phyloP scores from a whole-genome alignment of 768 basidiomycete genomes.

The Lactarius hatsudake region DNA sequence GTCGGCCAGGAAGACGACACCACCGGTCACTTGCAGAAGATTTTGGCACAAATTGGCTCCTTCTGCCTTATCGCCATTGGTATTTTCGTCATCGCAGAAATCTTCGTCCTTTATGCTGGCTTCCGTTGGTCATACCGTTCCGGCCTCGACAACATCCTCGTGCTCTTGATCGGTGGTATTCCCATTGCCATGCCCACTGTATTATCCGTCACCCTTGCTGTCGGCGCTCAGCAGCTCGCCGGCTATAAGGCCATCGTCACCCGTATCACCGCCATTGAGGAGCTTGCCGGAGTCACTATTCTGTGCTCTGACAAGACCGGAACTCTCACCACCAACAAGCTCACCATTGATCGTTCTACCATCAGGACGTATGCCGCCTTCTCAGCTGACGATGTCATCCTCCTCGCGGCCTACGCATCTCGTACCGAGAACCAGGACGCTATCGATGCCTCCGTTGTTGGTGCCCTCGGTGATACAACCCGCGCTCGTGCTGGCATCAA shows the following conservation, averaged over 20 bases:
- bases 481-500: slow-evolving; percentile 91
- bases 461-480: slow-evolving; percentile 65
- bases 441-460: slow-evolving; percentile 85
- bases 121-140: slow-evolving; percentile 90
- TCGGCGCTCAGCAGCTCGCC: slow-evolving; percentile 97
- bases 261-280: slow-evolving; percentile 98
- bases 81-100: slow-evolving; percentile 92
- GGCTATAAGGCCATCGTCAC: slow-evolving; percentile 99
- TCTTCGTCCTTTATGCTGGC: slow-evolving; percentile 88
- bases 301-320: slow-evolving; percentile 99
- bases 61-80: slow-evolving; percentile 98
- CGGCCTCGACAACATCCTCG: slow-evolving; percentile 96
- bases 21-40: slow-evolving; percentile 97
- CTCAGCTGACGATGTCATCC: slow-evolving; percentile 86
- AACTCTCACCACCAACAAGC: slow-evolving; percentile 98
- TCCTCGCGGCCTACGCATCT: slow-evolving; percentile 92
- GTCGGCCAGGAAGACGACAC: slow-evolving; percentile 98
- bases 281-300: slow-evolving; percentile 97
- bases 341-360: slow-evolving; percentile 92
- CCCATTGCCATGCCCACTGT: slow-evolving; percentile 99
- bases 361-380: slow-evolving; percentile 89
- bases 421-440: slow-evolving; percentile 99
- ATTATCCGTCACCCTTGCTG: slow-evolving; percentile 95
- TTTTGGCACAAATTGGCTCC: slow-evolving; percentile 95
- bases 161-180: slow-evolving; percentile 99